A percentile compares a stretch with the other conserved stretches of the same genome.
These are phyloP conservation scores for Bigelowiella natans DNA, from an alignment of 78 protist species.

Conservation along the genomic window DNA sequence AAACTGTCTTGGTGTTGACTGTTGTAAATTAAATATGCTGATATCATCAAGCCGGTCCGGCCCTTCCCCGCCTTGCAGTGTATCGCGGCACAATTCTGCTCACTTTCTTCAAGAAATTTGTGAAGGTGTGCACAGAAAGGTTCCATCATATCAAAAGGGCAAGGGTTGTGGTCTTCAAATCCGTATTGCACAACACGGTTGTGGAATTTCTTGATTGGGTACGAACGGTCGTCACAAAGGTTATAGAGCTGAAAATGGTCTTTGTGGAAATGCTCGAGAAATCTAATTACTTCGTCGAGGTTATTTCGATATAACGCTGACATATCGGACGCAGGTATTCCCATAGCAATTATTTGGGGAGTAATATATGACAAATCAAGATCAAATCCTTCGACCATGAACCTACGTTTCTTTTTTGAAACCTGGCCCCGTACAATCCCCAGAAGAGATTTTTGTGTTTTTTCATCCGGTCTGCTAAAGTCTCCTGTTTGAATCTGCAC, in stretches of 20 bases:
- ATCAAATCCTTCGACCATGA: constrained; percentile 45
- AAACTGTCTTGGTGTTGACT: background rate
- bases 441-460: background rate
- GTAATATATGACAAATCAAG: constrained; percentile 51
- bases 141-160: background rate
- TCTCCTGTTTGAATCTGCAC: background rate
- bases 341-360: constrained; percentile 36
- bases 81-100: background rate
- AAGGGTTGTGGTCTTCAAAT: constrained; percentile 40
- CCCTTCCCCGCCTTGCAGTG: constrained; percentile 50
- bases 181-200: constrained; percentile 25
- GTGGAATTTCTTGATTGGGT: constrained; percentile 19
- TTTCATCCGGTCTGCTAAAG: background rate
- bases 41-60: constrained; percentile 13
- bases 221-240: constrained; percentile 24
- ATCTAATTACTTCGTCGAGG: constrained; percentile 8
- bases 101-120: background rate
- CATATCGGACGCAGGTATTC: constrained; percentile 4
- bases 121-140: background rate
- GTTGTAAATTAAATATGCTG: background rate
- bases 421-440: constrained; percentile 19
- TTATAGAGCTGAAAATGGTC: constrained; percentile 22
- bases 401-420: constrained; percentile 55
- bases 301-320: constrained; percentile 35
- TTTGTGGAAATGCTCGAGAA: constrained; percentile 23